These are phyloP conservation scores for Fraxinus xanthoxyloides DNA, from an alignment of 305 asterid genomes.

Conservation along the genomic window DNA sequence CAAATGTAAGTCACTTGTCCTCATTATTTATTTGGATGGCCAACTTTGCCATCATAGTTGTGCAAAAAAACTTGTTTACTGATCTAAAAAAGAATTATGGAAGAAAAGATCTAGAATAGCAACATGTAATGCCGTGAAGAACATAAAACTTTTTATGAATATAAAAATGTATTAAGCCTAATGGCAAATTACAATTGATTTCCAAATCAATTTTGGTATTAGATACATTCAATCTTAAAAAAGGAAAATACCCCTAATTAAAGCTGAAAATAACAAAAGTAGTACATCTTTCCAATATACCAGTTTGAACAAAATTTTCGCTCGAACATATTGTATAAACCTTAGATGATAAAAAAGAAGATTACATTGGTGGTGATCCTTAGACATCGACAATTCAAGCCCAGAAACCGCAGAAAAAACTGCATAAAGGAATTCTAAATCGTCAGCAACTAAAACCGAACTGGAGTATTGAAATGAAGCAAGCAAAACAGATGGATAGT, in stretches of 20 bases:
- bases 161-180: background rate
- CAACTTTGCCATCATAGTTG: background rate
- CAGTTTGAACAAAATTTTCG: background rate
- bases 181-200: background rate
- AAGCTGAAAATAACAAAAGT: background rate
- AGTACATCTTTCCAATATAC: background rate
- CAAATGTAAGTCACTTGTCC: background rate
- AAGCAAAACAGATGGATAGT: background rate
- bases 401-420: constrained; percentile 98
- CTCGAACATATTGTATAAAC: constrained; percentile 7
- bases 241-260: background rate
- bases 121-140: background rate
- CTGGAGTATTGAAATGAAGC: background rate
- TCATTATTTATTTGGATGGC: background rate
- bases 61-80: background rate
- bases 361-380: constrained; percentile 94
- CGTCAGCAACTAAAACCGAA: constrained; percentile 12
- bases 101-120: background rate
- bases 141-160: background rate
- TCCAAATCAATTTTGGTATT: background rate
- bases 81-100: background rate
- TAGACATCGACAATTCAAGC: constrained; percentile 88
- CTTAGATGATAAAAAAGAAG: constrained; percentile 8
- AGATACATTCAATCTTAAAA: background rate
- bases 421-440: constrained; percentile 25